These are phyloP conservation scores for Rhodotorula paludigena DNA, from an alignment of 768 basidiomycete species.

Conservation along the genomic window DNA sequence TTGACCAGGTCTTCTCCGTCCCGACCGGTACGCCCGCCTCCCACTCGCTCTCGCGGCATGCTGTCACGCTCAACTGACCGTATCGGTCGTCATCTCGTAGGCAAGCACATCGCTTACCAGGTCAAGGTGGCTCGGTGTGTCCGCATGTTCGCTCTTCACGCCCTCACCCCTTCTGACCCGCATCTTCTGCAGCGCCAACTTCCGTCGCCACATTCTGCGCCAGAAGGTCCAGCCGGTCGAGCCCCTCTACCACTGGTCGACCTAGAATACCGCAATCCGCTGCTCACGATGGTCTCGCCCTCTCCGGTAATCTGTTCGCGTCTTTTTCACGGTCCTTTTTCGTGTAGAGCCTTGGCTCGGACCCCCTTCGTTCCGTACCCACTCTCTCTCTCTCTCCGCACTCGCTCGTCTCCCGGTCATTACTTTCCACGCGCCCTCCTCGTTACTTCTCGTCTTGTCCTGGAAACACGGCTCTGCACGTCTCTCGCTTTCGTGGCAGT, in stretches of 20 bases:
- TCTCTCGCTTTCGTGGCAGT: too few relatives aligned
- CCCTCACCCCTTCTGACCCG: neutral
- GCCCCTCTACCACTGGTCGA: conserved; percentile 31
- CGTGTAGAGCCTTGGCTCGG: too few relatives aligned
- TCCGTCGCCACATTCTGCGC: conserved; percentile 35
- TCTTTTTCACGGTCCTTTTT: neutral
- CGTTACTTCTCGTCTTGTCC: too few relatives aligned
- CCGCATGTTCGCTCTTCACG: neutral
- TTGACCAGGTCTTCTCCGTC: conserved; percentile 46
- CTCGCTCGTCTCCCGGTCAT: too few relatives aligned
- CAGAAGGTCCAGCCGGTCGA: conserved; percentile 12
- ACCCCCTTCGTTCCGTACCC: too few relatives aligned
- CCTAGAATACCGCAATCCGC: neutral
- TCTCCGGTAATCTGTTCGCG: neutral
- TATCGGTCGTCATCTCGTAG: too few relatives aligned
- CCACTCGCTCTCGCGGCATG: too few relatives aligned
- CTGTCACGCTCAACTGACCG: too few relatives aligned
- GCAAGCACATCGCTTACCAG: too few relatives aligned
- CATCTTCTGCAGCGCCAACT: conserved; percentile 6
- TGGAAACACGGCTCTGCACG: too few relatives aligned
- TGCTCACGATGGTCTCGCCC: neutral
- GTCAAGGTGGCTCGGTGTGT: neutral
- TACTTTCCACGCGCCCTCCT: too few relatives aligned
- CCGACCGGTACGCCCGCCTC: conserved; percentile 40
- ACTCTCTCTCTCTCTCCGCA: too few relatives aligned